Base-by-base conservation (phyloP, 164 flowering plant genomes). In the Chimonanthus praecox region DNA sequence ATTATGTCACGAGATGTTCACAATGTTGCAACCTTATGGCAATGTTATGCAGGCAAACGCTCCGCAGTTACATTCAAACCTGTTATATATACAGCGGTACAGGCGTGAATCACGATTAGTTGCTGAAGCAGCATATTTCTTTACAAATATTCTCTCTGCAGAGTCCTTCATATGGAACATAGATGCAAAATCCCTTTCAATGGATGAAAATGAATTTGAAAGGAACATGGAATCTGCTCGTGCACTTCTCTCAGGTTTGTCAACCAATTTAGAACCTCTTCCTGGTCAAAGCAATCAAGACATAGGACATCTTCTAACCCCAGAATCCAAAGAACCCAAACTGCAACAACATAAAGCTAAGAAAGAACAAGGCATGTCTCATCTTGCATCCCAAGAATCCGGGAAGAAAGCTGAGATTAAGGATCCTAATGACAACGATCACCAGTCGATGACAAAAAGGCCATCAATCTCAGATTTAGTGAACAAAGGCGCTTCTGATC, bases 41-140 rank as follows among this genome's bases (percentile, higher is more conserved):
- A 58, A 48, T 51, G 2, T 63, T 65, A 16, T 83, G 85, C 86
- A 94, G 97, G 99, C 99, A 73, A 94, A 92, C 78, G 97, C 99
- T 72, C 97, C 99, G 49, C 99, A 92, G 70, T 84, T 94, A 79
- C 97, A 92, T 82, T 94, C 97, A 46, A 94, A 94, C 82, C 78
- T 94, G 73, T 71, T 87, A 77, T 94, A 91, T 70, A 90, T 94
- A 82, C 97, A 92, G 78, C 78, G 99, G n/a, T 94, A 82, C 76
- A 90, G 99, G 79, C 79, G 87, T 72, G 89, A 92, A 72, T 85
- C 95, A 47, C 87, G 94, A 54, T 80, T 94, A 80, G 94, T 88
- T 74, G 80, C 85, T n/a, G 99, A 94, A 84, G 79, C 97, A 77
- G 90, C 97, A 50, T 54, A 54, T 13, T 54, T 54, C 60, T 54